Evolutionary conservation across 305 asterid genomes (phyloP).

Genomic region (Solanum chacoense): DNA sequence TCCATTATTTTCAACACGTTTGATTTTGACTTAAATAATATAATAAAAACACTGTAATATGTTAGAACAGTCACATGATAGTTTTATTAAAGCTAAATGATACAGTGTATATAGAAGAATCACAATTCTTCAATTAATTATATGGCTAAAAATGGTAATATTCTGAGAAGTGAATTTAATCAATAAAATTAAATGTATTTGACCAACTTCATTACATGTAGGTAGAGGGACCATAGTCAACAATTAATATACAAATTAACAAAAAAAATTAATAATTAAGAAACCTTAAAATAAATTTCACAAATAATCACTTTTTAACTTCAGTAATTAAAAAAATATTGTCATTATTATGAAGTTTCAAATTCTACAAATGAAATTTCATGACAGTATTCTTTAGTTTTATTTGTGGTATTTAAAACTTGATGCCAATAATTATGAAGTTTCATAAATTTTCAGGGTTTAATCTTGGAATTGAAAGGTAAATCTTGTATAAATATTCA

Average conservation of each 20-base stretch:
- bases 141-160: not conserved
- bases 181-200: not conserved
- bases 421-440: not conserved
- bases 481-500: not conserved
- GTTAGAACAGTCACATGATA: not conserved
- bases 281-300: not conserved
- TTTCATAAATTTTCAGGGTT: not conserved
- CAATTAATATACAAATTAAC: not conserved
- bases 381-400: not conserved
- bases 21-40: not conserved
- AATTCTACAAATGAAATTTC: not conserved
- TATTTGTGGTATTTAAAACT: not conserved
- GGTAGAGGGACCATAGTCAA: not conserved
- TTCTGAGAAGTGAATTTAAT: not conserved
- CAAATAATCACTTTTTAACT: not conserved
- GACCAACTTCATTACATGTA: not conserved
- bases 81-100: not conserved
- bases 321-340: not conserved
- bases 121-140: not conserved
- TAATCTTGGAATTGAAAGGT: not conserved
- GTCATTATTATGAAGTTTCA: not conserved
- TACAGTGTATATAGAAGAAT: not conserved
- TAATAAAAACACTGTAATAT: not conserved
- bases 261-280: not conserved
- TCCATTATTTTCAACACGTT: not conserved